Evolutionary conservation across 805 yeast genomes (phyloP).

Genomic region (Metschnikowia lochheadii): DNA sequence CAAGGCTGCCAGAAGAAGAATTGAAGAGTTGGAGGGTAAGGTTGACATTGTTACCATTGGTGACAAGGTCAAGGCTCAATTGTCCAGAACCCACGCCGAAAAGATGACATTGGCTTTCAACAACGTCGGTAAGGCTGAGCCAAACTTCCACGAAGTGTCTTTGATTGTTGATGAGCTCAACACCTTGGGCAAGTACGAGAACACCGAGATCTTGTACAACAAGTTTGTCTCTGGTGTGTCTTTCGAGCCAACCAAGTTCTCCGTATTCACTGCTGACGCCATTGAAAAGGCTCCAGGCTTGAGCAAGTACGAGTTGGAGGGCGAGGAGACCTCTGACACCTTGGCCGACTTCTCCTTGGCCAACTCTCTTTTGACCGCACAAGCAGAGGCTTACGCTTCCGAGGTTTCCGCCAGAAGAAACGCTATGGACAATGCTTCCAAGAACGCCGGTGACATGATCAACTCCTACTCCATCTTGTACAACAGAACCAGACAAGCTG

Average conservation of each 20-base stretch:
- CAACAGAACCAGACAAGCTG: slow-evolving; percentile 61
- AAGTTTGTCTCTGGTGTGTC: slow-evolving; percentile 83
- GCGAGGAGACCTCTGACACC: slow-evolving; percentile 63
- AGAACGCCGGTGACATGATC: slow-evolving; percentile 99
- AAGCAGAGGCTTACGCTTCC: slow-evolving; percentile 98
- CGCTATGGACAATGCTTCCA: slow-evolving; percentile 99
- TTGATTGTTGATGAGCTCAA: slow-evolving; percentile 81
- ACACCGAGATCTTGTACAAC: slow-evolving; percentile 81
- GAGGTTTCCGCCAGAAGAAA: slow-evolving; percentile 98
- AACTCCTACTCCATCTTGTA: slow-evolving; percentile 92
- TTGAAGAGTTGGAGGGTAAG: slow-evolving; percentile 58
- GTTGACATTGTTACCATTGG: slow-evolving; percentile 83
- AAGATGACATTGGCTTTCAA: slow-evolving; percentile 71
- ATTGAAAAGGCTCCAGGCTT: slow-evolving; percentile 83
- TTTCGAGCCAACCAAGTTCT: slow-evolving; percentile 74
- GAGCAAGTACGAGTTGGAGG: slow-evolving; percentile 73
- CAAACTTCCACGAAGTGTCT: slow-evolving; percentile 87
- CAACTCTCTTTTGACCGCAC: slow-evolving; percentile 82
- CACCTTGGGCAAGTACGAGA: slow-evolving; percentile 66
- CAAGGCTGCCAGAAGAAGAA: slow-evolving; percentile 73
- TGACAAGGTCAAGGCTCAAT: slow-evolving; percentile 89
- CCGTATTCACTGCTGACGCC: slow-evolving; percentile 64
- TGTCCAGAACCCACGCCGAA: slow-evolving; percentile 74
- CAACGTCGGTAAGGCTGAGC: slow-evolving; percentile 96
- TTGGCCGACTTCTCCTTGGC: slow-evolving; percentile 85